Conservation (phyloP, 768 basidiomycete species). For the Naematelia aurantialba region DNA sequence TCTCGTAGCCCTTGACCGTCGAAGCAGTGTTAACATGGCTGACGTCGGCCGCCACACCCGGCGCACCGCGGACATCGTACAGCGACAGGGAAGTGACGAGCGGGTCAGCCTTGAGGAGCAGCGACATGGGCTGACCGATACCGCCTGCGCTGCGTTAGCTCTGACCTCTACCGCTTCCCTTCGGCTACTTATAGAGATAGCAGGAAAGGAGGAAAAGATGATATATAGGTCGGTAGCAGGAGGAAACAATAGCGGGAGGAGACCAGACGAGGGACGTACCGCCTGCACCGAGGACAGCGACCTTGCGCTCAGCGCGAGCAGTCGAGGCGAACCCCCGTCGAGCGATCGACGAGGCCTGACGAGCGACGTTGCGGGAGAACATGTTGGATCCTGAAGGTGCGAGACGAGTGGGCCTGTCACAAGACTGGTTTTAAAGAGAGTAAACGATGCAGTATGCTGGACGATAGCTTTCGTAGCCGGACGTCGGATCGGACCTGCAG, state of each 20-base stretch:
- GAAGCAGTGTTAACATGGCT: conserved; percentile 88
- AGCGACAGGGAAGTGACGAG: conserved; percentile 72
- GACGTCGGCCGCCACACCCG: conserved; percentile 91
- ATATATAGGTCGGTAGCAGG: too few relatives aligned
- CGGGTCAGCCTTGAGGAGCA: conserved; percentile 82
- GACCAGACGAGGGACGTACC: too few relatives aligned
- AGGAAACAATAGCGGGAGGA: too few relatives aligned
- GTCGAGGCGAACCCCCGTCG: conserved; percentile 48
- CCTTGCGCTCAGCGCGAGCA: conserved; percentile 46
- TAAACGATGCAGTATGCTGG: background rate
- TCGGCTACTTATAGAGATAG: background rate
- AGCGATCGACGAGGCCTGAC: conserved; percentile 31
- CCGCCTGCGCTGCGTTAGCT: too few relatives aligned
- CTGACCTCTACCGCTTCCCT: background rate
- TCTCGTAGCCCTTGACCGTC: conserved; percentile 53
- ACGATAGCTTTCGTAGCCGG: background rate
- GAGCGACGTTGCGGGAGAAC: conserved; percentile 44
- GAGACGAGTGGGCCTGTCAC: background rate
- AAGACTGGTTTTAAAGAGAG: too few relatives aligned
- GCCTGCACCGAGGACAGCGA: conserved; percentile 84
- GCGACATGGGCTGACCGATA: conserved; percentile 92
- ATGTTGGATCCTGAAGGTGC: conserved; percentile 17
- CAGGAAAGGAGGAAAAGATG: background rate
- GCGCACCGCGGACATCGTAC: conserved; percentile 82
- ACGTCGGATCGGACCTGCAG: background rate